phyloP scores from a whole-genome alignment of 2,329 filamentous ascomycete genomes.

The Penicillium hordei region DNA sequence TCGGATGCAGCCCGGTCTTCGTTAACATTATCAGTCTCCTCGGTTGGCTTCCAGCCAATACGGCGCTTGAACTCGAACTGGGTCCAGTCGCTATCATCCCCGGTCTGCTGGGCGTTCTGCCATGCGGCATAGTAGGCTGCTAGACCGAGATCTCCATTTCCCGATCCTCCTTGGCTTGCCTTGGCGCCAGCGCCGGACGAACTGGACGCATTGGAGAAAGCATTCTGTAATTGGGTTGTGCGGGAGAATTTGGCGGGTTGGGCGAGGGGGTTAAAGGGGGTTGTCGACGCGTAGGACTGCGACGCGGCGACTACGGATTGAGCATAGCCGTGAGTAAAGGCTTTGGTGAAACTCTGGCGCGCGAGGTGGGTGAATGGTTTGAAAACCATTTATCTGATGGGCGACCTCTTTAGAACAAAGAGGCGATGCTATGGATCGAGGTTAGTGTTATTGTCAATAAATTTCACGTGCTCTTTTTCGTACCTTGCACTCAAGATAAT shows the following conservation, averaged over 20 bases:
- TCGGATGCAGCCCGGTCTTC: conserved; percentile 28
- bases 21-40: conserved; percentile 38
- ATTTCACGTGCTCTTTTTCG: conserved; percentile 30
- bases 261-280: conserved; percentile 56
- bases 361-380: conserved; percentile 77
- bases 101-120: conserved; percentile 71
- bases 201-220: conserved; percentile 63
- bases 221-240: conserved; percentile 69
- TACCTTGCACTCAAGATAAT: conserved; percentile 64
- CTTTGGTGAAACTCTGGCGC: conserved; percentile 96
- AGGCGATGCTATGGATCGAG: conserved; percentile 46
- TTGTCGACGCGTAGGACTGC: conserved; percentile 74
- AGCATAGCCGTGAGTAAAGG: conserved; percentile 95
- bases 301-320: conserved; percentile 96
- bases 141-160: conserved; percentile 63
- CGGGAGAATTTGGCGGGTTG: conserved; percentile 54
- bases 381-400: conserved; percentile 82
- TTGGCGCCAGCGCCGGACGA: conserved; percentile 53
- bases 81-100: conserved; percentile 77
- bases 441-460: not conserved
- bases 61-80: conserved; percentile 86
- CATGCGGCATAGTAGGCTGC: conserved; percentile 91
- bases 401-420: conserved; percentile 64
- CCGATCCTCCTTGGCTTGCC: conserved; percentile 59
- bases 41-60: conserved; percentile 77